These are phyloP conservation scores for Lecanicillium sp. DNA, from an alignment of 2,329 filamentous ascomycete genomes.

Conservation along the genomic window DNA sequence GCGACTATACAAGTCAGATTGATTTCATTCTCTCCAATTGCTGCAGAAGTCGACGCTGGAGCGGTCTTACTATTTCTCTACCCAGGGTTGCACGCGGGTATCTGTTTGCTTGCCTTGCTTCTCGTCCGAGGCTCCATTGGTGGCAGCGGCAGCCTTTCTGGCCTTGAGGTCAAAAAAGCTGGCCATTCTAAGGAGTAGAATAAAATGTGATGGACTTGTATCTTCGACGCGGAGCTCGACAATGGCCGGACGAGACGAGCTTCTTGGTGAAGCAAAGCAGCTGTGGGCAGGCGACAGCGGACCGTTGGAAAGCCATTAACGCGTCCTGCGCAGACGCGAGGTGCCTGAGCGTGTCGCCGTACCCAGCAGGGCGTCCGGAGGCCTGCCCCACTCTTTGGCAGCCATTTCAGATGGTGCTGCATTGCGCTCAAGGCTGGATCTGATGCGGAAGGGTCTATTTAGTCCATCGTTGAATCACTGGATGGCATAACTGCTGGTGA, in stretches of 20 bases:
- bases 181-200: slow-evolving; percentile 47
- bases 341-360: too few species aligned
- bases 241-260: not conserved
- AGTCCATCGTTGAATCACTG: too few species aligned
- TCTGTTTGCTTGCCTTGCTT: slow-evolving; percentile 57
- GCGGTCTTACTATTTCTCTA: slow-evolving; percentile 87
- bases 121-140: slow-evolving; percentile 51
- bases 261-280: not conserved
- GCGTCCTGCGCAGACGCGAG: slow-evolving; percentile 1
- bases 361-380: too few species aligned
- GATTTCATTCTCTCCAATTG: not conserved
- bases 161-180: slow-evolving; percentile 96
- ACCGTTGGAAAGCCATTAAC: slow-evolving; percentile 6
- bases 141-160: slow-evolving; percentile 66
- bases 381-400: too few species aligned
- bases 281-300: too few species aligned
- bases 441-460: too few species aligned
- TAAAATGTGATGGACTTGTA: not conserved
- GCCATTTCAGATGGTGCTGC: too few species aligned
- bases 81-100: slow-evolving; percentile 77
- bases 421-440: too few species aligned
- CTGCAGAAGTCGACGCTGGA: slow-evolving; percentile 3
- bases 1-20: slow-evolving; percentile 51
- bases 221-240: not conserved
- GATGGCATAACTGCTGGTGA: too few species aligned